Base-by-base conservation (phyloP, 805 yeast species). In the Saturnispora zaruensis region DNA sequence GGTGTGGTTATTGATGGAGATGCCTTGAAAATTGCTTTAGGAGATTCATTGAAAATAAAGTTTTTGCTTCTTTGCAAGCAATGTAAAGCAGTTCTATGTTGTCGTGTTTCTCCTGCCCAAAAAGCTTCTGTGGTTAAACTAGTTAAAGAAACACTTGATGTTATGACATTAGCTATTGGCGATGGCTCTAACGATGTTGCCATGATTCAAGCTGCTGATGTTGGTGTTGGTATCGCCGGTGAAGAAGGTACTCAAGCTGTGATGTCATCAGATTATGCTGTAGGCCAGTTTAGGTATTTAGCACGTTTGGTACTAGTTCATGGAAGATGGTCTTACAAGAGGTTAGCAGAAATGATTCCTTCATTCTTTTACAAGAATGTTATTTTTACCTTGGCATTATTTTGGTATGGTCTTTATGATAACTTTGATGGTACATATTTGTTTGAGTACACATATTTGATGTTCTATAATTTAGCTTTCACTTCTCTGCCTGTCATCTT, bases 161-260 rank as follows among this genome's bases (percentile, higher is more conserved):
- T 86, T 26, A 86, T 86, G 90, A 86, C 95, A 1, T 67, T 86
- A 51, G 91, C 93, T 6, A 84, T 86, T 62, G 95, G 95, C 57
- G 95, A 86, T 67, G 95, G 95, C 49, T 81, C 93, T 20, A 86
- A 86, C 63, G 95, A 86, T 68, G 95, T 86, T 54, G 90, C 95
- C 11, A 86, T 86, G 95, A 86, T 86, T 57, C 95, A 86, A 65
- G 81, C 89, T 26, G 93, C 95, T 1, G 82, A 86, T 66, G 83
- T 86, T 43, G 95, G 95, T 60, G 85, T 86, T 50, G 95, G 95
- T 69, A 86, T 86, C 62, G 90, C 90, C 3, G 95, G 95, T 68
- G 93, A 86, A 70, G 95, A 86, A 71, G 95, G 95, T 61, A 72
- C 93, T 53, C 93, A 85, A 66, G 93, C 93, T 18, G 93, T 78